Evolutionary conservation across 2,329 filamentous ascomycete genomes (phyloP).

Genomic region (Colletotrichum kahawae): DNA sequence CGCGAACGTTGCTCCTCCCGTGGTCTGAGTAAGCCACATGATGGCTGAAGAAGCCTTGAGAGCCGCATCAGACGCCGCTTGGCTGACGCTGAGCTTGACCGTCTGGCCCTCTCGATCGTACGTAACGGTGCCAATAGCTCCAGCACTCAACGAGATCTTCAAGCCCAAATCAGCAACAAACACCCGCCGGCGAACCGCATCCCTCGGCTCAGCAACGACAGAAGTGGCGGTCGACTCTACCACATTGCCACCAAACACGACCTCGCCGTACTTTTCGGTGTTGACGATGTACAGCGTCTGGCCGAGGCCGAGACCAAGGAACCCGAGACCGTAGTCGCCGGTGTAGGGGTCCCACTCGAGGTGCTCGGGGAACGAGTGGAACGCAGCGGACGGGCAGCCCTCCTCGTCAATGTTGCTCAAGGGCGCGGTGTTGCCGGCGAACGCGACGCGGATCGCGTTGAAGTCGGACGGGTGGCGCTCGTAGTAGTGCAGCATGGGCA

Average conservation of each 20-base stretch:
- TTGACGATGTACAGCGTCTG: conserved; percentile 54
- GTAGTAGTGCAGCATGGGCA: conserved; percentile 58
- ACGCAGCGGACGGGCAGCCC: conserved; percentile 59
- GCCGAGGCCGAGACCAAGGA: conserved; percentile 55
- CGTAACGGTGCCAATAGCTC: conserved; percentile 35
- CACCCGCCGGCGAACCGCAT: conserved; percentile 51
- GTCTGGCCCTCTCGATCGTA: neutral
- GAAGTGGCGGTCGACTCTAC: conserved; percentile 18
- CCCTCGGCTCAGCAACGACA: conserved; percentile 44
- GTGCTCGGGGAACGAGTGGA: conserved; percentile 62
- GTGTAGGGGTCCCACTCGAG: conserved; percentile 61
- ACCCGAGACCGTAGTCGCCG: conserved; percentile 62
- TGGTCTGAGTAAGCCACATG: conserved; percentile 6
- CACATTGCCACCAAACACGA: conserved; percentile 54
- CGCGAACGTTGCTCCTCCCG: neutral
- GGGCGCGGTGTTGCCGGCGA: conserved; percentile 57
- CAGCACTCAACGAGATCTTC: conserved; percentile 41
- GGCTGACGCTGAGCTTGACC: neutral
- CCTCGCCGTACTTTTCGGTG: conserved; percentile 48
- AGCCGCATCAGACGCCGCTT: neutral
- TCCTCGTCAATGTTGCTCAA: conserved; percentile 60
- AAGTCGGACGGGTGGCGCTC: conserved; percentile 48
- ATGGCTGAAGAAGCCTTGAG: neutral
- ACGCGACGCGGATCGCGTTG: conserved; percentile 59
- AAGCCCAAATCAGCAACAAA: conserved; percentile 53